Conservation (phyloP, 1,284 basidiomycete species). For the Malassezia brasiliensis region DNA sequence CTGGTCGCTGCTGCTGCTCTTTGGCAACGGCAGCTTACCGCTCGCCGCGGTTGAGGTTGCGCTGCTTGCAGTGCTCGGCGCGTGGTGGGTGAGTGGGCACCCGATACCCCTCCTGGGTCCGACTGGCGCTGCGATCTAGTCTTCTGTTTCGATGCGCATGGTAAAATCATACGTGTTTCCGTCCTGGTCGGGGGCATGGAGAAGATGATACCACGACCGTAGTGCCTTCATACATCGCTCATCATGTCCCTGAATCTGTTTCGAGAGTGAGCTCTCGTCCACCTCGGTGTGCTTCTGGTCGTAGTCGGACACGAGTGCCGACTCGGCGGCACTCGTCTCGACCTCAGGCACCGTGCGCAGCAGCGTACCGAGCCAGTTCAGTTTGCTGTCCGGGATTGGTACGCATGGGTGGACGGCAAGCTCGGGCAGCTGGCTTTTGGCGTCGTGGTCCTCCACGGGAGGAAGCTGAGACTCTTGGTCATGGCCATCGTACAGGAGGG, state of each 20-base stretch:
- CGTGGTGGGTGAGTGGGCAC: constrained; percentile 25
- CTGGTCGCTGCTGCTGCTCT: constrained; percentile 63
- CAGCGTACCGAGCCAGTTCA: constrained; percentile 34
- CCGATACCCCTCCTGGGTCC: neutral
- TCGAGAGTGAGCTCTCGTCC: constrained; percentile 1
- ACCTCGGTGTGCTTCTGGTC: constrained; percentile 4
- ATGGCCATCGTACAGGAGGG: constrained; percentile 11
- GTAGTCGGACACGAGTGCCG: constrained; percentile 21
- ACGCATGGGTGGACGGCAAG: constrained; percentile 28
- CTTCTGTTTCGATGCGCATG: constrained; percentile 24
- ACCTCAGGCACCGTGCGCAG: constrained; percentile 34
- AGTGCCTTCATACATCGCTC: constrained; percentile 23
- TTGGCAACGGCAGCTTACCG: constrained; percentile 62
- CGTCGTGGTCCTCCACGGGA: constrained; percentile 27
- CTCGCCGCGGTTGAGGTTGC: constrained; percentile 29
- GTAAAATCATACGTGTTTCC: constrained; percentile 28
- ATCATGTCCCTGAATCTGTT: constrained; percentile 26
- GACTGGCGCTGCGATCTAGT: neutral
- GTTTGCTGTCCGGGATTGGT: constrained; percentile 28
- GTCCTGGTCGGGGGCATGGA: constrained; percentile 29
- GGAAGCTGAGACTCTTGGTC: constrained; percentile 12
- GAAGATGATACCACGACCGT: constrained; percentile 30
- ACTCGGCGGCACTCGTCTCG: constrained; percentile 23
- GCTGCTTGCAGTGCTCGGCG: constrained; percentile 24
- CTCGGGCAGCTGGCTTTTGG: constrained; percentile 22